A percentile compares a stretch with the other conserved stretches of the same genome.
Conservation (phyloP, 768 basidiomycete genomes). For the Infundibulicybe gibba region DNA sequence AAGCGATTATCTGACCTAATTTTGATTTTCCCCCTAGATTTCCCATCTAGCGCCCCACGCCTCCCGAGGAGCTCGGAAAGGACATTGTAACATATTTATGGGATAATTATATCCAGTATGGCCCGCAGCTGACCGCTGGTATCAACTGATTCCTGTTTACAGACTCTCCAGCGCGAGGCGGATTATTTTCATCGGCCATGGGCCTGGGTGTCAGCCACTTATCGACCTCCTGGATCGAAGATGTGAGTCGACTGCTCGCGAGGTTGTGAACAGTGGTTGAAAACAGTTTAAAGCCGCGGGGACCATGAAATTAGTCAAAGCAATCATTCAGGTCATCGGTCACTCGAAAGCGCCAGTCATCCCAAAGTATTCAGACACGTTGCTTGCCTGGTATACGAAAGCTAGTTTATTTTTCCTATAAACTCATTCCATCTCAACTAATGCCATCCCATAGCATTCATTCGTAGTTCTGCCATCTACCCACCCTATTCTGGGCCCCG, state of each 20-base stretch:
- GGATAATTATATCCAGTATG: conserved; percentile 95
- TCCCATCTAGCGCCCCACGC: conserved; percentile 31
- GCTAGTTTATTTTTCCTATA: conserved; percentile 30
- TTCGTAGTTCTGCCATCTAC: conserved; percentile 63
- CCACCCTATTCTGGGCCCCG: conserved; percentile 50
- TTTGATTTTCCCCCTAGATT: background rate
- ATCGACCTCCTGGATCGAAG: conserved; percentile 72
- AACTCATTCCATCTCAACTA: background rate
- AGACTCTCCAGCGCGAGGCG: conserved; percentile 72
- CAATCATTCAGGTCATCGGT: conserved; percentile 79
- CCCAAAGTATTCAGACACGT: conserved; percentile 52
- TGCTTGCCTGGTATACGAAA: conserved; percentile 71
- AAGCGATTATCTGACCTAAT: conserved; percentile 4
- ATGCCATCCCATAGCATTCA: conserved; percentile 54
- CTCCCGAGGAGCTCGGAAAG: conserved; percentile 39
- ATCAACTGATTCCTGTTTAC: conserved; percentile 6
- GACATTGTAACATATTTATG: conserved; percentile 82
- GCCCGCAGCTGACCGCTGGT: conserved; percentile 2
- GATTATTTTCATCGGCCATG: conserved; percentile 85
- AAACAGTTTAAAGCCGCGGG: conserved; percentile 29
- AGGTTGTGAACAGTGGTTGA: background rate
- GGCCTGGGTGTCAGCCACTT: conserved; percentile 74
- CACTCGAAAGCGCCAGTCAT: conserved; percentile 49
- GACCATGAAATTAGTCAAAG: conserved; percentile 62
- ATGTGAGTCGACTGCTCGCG: conserved; percentile 39